phyloP scores from a whole-genome alignment of 2,329 filamentous ascomycete species.

The Arthrobotrys entomopaga region DNA sequence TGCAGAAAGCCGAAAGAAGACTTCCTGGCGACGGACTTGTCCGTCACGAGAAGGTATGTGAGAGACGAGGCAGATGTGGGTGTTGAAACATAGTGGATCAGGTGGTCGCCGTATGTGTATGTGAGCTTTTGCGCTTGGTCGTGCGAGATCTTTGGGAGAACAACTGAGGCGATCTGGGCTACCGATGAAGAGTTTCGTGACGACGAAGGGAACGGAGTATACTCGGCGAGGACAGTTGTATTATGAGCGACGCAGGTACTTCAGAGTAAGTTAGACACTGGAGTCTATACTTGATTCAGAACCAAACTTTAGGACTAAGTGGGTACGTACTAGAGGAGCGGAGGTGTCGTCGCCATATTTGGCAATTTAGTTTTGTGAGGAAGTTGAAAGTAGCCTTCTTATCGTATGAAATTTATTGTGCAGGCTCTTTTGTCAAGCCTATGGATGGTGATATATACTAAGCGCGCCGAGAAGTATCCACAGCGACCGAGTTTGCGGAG shows the following conservation, averaged over 20 bases:
- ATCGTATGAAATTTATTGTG: not conserved
- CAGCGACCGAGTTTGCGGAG: not conserved
- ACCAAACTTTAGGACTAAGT: slow-evolving; percentile 12
- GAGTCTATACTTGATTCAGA: not conserved
- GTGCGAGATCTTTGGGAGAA: slow-evolving; percentile 95
- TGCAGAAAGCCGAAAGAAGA: slow-evolving; percentile 92
- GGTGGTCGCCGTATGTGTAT: slow-evolving; percentile 88
- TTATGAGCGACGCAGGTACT: slow-evolving; percentile 95
- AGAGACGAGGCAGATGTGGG: slow-evolving; percentile 73
- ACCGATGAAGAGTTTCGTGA: slow-evolving; percentile 79
- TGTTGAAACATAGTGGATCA: slow-evolving; percentile 94
- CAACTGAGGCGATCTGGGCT: slow-evolving; percentile 77
- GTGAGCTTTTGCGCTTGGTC: slow-evolving; percentile 83
- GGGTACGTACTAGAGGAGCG: slow-evolving; percentile 51
- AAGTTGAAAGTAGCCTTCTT: not conserved
- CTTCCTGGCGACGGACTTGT: slow-evolving; percentile 81
- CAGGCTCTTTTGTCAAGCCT: not conserved
- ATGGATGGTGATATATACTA: not conserved
- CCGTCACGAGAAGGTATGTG: slow-evolving; percentile 90
- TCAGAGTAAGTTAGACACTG: slow-evolving; percentile 51
- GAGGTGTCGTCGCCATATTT: slow-evolving; percentile 56
- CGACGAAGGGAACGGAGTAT: slow-evolving; percentile 77
- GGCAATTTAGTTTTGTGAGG: not conserved
- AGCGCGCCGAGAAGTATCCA: not conserved
- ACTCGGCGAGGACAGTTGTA: slow-evolving; percentile 90